Conservation (phyloP, 1,284 basidiomycete genomes). For the Thelephora terrestris region DNA sequence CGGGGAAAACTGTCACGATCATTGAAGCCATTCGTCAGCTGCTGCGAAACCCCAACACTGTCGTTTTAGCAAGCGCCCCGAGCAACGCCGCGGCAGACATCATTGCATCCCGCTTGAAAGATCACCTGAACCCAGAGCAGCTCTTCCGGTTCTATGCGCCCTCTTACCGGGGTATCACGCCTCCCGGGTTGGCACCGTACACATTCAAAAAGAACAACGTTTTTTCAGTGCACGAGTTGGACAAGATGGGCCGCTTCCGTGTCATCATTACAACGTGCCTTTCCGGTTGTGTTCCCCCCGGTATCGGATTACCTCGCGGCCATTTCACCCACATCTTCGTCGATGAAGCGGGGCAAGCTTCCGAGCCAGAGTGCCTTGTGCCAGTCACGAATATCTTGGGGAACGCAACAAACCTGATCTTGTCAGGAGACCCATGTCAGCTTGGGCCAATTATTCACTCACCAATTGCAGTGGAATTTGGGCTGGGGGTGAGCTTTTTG, state of each 20-base stretch:
- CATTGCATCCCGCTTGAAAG: constrained; percentile 30
- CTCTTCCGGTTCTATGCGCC: constrained; percentile 40
- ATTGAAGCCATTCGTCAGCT: constrained; percentile 41
- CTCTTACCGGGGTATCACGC: constrained; percentile 25
- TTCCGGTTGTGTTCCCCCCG: constrained; percentile 34
- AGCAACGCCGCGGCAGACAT: constrained; percentile 17
- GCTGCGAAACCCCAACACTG: constrained; percentile 19
- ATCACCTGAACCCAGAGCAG: constrained; percentile 19
- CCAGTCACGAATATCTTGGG: constrained; percentile 45
- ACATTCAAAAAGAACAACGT: constrained; percentile 30
- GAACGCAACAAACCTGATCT: constrained; percentile 39
- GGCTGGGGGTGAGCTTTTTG: constrained; percentile 44
- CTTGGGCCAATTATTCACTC: constrained; percentile 53
- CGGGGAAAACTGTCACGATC: constrained; percentile 42
- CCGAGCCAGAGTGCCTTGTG: constrained; percentile 49
- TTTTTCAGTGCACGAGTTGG: constrained; percentile 31
- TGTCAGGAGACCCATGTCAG: constrained; percentile 55
- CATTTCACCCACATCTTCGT: constrained; percentile 30
- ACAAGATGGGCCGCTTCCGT: constrained; percentile 28
- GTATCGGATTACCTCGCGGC: constrained; percentile 29
- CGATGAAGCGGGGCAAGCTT: constrained; percentile 35
- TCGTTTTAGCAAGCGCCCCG: constrained; percentile 21
- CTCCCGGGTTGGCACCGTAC: constrained; percentile 22
- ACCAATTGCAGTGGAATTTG: constrained; percentile 34
- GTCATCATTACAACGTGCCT: constrained; percentile 46